Evolutionary conservation across 345 rosid genomes (phyloP), one percentile per base, ranked within the genome.

Genomic region (Sonneratia caseolaris): DNA sequence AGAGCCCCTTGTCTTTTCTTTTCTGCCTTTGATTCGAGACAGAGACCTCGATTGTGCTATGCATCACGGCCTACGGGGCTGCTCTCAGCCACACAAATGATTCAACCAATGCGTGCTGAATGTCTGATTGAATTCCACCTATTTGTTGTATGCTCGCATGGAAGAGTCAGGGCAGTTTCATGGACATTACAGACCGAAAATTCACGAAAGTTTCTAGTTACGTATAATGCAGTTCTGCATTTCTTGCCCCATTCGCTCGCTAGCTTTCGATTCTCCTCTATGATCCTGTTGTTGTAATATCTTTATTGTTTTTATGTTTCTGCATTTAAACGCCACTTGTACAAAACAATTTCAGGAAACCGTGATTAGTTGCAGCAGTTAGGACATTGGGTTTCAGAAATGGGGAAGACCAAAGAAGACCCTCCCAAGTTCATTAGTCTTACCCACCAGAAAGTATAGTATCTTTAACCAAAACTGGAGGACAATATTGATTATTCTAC

Each of bases 361-460:
- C 57, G 7, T 47, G 51, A 47, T 47, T 47, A 8, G 51, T 40
- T 15, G 48, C 66, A 71, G 65, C 53, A 42, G 65, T 37, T 55
- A 24, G 73, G 64, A 47, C 9, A 47, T 9, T 47, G 7, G 51
- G 51, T 13, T 47, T 7, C 51, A 47, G 14, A 53, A 19, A 53
- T 53, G 21, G 21, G 57, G n/a, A 53, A 19, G 4, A 2, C 21
- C 51, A 2, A 13, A 13, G 51, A 47, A 2, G 51, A 47, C 9
- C 15, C 51, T 47, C 51, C 51, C 51, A 47, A 13, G 51, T 47
- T 47, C 42, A 40, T 36, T 19, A 42, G 59, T 51, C 72, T 51
- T 19, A 59, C 49, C 73, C 53, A 59, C 66, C 73, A 80, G 76
- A 53, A 53, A 16, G 35, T 57, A 7, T 57, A 3, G 9, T 22